These are phyloP conservation scores for Alternaria viburni DNA, from an alignment of 2,329 filamentous ascomycete genomes.

Conservation along the genomic window DNA sequence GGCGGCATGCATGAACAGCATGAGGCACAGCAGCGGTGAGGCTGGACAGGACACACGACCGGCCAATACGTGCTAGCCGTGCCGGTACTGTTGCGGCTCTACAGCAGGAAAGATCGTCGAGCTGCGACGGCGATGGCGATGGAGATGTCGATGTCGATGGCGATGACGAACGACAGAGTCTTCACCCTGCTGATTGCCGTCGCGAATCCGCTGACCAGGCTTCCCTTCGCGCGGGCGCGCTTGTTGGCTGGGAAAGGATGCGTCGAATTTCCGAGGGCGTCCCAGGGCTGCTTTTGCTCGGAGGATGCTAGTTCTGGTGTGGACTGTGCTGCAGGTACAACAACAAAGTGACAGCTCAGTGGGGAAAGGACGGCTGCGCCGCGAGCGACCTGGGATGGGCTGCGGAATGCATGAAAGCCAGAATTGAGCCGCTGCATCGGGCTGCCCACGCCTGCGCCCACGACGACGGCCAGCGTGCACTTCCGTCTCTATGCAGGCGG, in stretches of 20 bases:
- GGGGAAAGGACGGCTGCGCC: background rate
- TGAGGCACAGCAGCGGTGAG: conserved; percentile 13
- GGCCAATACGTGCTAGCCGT: background rate
- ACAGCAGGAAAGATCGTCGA: conserved; percentile 1
- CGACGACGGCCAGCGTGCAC: conserved; percentile 1
- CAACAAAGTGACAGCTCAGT: conserved; percentile 1
- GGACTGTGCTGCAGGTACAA: conserved; percentile 15
- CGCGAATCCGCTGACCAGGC: background rate
- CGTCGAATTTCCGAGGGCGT: conserved; percentile 15
- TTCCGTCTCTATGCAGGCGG: conserved; percentile 4
- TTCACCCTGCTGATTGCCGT: background rate
- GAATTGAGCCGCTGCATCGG: background rate
- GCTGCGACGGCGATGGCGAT: background rate
- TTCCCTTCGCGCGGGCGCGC: conserved; percentile 4
- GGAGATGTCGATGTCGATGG: background rate
- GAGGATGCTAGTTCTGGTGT: conserved; percentile 13
- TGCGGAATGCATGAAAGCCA: background rate
- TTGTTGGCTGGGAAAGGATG: conserved; percentile 5
- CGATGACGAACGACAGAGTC: background rate
- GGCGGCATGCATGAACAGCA: background rate
- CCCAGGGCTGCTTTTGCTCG: conserved; percentile 5
- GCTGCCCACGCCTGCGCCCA: background rate
- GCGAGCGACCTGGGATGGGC: background rate
- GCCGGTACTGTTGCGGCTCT: background rate
- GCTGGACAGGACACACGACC: conserved; percentile 2